Base-by-base conservation (phyloP, 192 early-diverging fungal species). In the Fimicolochytrium jonesii region DNA sequence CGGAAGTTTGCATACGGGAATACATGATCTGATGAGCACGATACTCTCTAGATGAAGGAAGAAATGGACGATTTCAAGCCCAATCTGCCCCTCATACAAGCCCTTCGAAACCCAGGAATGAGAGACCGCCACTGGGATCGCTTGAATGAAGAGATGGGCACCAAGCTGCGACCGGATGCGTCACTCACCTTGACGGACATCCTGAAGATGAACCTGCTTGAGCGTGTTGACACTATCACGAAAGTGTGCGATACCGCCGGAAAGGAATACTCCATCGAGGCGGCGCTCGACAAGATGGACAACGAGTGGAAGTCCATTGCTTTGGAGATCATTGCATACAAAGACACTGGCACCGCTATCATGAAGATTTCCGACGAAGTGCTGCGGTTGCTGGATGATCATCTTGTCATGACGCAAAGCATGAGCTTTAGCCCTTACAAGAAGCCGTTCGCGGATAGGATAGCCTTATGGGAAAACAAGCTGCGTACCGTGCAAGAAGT, bases 11-110 rank as follows among this genome's bases (percentile, higher is more conserved):
- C 49, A n/a, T n/a, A n/a, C 9, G 39, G 39, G 9, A 41, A n/a
- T n/a, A n/a, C 10, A 11, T 9, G 39, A 9, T 11, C 39, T 41
- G 39, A n/a, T 41, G 10, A 41, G n/a, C n/a, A n/a, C 26, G 30
- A 26, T 61, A 50, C 11, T 1, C 35, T 26, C 20, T 62, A 76
- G 49, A 76, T 83, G 22, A 83, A 84, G 59, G 74, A 79, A 7
- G 82, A 84, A 61, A 84, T 84, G 73, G 79, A 75, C 32, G 80
- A 82, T 30, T 84, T 84, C 63, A 84, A 84, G 47, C 80, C 82
- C 23, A 69, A 82, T 42, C 46, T 84, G 5, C 82, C 82, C 6
- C 57, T 84, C 7, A 84, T 84, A 56, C 80, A 83, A 56, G 82
- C 82, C 10, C 61, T 84, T 0, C 47, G 82, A 39, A 82, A 84